Evolutionary conservation across 2,329 filamentous ascomycete species (phyloP), one percentile per base, ranked within the genome.

Genomic region (Fusarium incarnatum): DNA sequence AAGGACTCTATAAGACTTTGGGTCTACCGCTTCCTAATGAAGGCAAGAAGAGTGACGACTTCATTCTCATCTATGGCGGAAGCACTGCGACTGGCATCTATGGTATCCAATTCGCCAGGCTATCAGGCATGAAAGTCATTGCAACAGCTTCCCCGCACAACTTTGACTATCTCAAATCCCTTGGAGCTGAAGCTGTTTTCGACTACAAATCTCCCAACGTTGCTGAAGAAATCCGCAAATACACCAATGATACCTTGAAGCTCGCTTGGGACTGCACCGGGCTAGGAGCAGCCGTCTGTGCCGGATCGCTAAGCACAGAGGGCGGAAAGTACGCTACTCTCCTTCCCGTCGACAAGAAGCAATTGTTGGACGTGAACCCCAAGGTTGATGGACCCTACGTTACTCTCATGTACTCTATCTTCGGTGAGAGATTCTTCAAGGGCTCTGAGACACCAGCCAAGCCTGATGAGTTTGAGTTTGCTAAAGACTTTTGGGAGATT

Each of bases 11-110:
- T 76, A 81, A 84, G 61, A 75, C 76, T 11, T 78, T 86, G 3
- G 61, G 77, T 48, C 78, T 86, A 1, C 81, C 82, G 0, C 75
- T 87, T 4, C 87, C 88, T 2, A 79, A 69, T n/a, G 60, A 76
- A 13, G 79, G 82, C 8, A 60, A 75, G 37, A 77, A 77, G n/a
- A 77, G 80, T 25, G 75, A 80, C 37, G 72, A 80, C 42, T 77
- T 81, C 2, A 71, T 84, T 48, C 70, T 84, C 6, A 82, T 83
- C 59, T 83, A 84, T 46, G 83, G 82, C 46, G 82, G 81, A 16
- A 85, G 85, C 76, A 88, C 84, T 13, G 87, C 86, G 5, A 87
- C 86, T 2, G 84, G 83, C 76, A 84, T 87, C 49, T 85, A 87
- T 56, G 82, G 78, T 5, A 81, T 84, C 64, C 81, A 83, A 71